Conservation (phyloP, 2,329 filamentous ascomycete species). For the Fusarium pseudocircinatum region DNA sequence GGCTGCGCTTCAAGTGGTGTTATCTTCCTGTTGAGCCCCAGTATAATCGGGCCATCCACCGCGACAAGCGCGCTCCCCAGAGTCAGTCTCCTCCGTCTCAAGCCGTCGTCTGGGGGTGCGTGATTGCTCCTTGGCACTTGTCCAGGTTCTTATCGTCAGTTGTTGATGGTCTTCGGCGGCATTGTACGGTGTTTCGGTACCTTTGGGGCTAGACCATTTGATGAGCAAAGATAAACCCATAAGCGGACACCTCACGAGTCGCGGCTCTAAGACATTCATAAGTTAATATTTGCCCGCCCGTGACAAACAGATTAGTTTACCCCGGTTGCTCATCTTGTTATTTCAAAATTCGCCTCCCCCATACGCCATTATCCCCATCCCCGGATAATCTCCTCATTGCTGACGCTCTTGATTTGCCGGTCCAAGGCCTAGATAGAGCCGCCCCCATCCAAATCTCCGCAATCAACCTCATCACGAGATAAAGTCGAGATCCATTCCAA, state of each 20-base stretch:
- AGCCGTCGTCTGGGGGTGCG: conserved; percentile 26
- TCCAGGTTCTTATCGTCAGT: conserved; percentile 35
- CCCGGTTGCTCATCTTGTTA: background rate
- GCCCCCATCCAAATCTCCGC: conserved; percentile 28
- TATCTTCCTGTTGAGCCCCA: conserved; percentile 27
- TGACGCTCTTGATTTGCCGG: conserved; percentile 25
- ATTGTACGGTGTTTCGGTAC: conserved; percentile 15
- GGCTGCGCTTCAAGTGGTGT: conserved; percentile 10
- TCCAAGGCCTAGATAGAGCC: conserved; percentile 6
- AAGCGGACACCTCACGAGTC: conserved; percentile 20
- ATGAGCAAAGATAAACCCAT: conserved; percentile 20
- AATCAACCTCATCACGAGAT: conserved; percentile 35
- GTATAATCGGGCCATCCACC: conserved; percentile 36
- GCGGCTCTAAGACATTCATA: conserved; percentile 21
- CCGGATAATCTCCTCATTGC: conserved; percentile 33
- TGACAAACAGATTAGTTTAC: conserved; percentile 15
- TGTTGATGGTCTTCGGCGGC: background rate
- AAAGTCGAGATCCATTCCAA: conserved; percentile 26
- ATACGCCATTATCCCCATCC: conserved; percentile 32
- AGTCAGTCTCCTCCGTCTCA: conserved; percentile 25
- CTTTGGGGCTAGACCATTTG: conserved; percentile 31
- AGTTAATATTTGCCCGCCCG: background rate
- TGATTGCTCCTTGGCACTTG: conserved; percentile 18
- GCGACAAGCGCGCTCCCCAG: conserved; percentile 45
- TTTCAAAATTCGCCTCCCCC: conserved; percentile 32